Conservation (phyloP, 2,329 filamentous ascomycete genomes). For the Penicillium vulpinum region DNA sequence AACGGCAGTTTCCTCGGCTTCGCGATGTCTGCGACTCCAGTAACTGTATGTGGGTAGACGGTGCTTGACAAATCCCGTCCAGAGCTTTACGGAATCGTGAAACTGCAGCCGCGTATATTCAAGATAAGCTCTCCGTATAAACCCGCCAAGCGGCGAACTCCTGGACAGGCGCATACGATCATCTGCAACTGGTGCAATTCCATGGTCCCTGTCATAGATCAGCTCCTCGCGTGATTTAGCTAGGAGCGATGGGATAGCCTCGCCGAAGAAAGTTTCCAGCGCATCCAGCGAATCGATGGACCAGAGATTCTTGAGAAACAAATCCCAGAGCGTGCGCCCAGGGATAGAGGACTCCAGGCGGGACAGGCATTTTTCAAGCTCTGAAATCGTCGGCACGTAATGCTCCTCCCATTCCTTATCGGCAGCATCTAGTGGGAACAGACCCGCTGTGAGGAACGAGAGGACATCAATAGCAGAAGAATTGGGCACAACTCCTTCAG, state of each 20-base stretch:
- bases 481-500: slow-evolving; percentile 66
- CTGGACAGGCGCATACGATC: slow-evolving; percentile 64
- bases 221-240: slow-evolving; percentile 63
- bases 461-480: slow-evolving; percentile 72
- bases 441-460: slow-evolving; percentile 73
- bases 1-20: slow-evolving; percentile 52
- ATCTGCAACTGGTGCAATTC: slow-evolving; percentile 47
- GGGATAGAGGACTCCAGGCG: slow-evolving; percentile 58
- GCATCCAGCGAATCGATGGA: slow-evolving; percentile 76
- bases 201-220: slow-evolving; percentile 56
- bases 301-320: slow-evolving; percentile 81
- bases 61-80: slow-evolving; percentile 80
- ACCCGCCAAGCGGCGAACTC: slow-evolving; percentile 77
- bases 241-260: slow-evolving; percentile 56
- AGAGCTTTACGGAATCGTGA: slow-evolving; percentile 73
- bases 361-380: slow-evolving; percentile 51
- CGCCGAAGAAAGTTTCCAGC: slow-evolving; percentile 73
- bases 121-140: slow-evolving; percentile 72
- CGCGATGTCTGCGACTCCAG: slow-evolving; percentile 58
- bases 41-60: slow-evolving; percentile 69
- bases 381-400: slow-evolving; percentile 42
- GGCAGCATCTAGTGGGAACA: slow-evolving; percentile 51
- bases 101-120: slow-evolving; percentile 83
- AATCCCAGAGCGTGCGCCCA: slow-evolving; percentile 82
- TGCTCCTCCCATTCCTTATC: slow-evolving; percentile 32